Evolutionary conservation across 805 yeast genomes (phyloP).

Genomic region (Yarrowia sp.): DNA sequence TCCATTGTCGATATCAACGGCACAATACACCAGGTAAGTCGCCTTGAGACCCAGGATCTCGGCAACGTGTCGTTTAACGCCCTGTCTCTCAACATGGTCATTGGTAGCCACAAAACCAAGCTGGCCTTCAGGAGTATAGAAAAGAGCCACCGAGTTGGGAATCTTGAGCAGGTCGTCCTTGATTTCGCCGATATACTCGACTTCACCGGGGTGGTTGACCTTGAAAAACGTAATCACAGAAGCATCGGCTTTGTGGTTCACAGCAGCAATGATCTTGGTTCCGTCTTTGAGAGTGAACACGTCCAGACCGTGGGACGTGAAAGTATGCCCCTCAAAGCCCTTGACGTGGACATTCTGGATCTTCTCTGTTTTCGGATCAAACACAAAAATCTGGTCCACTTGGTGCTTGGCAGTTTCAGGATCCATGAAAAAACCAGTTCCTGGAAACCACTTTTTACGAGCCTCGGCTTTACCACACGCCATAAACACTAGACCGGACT

Average conservation of each 20-base stretch:
- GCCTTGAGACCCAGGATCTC: constrained; percentile 30
- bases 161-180: constrained; percentile 1
- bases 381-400: constrained; percentile 3
- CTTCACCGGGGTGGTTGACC: constrained; percentile 3
- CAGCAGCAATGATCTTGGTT: background rate
- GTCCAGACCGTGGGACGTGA: constrained; percentile 29
- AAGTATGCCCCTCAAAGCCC: constrained; percentile 23
- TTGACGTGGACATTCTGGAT: constrained; percentile 1
- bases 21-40: constrained; percentile 16
- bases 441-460: constrained; percentile 34
- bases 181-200: constrained; percentile 8
- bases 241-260: constrained; percentile 14
- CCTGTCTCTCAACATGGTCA: constrained; percentile 7
- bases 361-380: constrained; percentile 32
- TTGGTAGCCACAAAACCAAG: constrained; percentile 24
- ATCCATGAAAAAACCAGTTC: constrained; percentile 18
- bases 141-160: constrained; percentile 31
- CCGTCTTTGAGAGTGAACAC: constrained; percentile 33
- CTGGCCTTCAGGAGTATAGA: constrained; percentile 35
- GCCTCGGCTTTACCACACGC: constrained; percentile 10
- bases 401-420: constrained; percentile 2
- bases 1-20: constrained; percentile 1
- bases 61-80: background rate
- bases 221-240: constrained; percentile 19
- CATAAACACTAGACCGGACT: constrained; percentile 15